Evolutionary conservation across 768 basidiomycete species (phyloP).

Genomic region (Tulasnella sp.): DNA sequence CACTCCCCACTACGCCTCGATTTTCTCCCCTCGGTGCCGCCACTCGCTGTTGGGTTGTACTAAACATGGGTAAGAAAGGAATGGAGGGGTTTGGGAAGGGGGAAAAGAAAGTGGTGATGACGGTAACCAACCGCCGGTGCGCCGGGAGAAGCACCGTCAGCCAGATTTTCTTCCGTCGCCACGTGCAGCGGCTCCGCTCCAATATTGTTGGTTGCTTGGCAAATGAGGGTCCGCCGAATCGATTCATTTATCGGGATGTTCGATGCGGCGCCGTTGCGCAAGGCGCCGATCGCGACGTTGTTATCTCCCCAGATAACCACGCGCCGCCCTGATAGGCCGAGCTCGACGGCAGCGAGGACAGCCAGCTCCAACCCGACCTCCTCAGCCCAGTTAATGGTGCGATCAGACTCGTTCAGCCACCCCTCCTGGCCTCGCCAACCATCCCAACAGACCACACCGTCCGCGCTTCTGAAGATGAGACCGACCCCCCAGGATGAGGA

Average conservation of each 20-base stretch:
- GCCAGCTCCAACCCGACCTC: slow-evolving; percentile 14
- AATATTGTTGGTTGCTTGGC: neutral
- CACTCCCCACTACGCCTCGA: too few species aligned
- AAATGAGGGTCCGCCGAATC: neutral
- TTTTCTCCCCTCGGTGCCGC: too few species aligned
- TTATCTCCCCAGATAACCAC: slow-evolving; percentile 14
- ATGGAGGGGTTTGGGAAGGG: neutral
- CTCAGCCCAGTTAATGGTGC: slow-evolving; percentile 17
- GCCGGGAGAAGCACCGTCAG: neutral
- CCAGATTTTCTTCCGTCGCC: neutral
- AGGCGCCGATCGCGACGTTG: slow-evolving; percentile 5
- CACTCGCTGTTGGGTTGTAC: too few species aligned
- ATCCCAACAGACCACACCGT: neutral
- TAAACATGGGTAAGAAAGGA: too few species aligned
- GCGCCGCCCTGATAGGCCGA: neutral
- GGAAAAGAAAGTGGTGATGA: neutral
- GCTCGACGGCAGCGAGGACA: neutral
- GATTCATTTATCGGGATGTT: slow-evolving; percentile 12
- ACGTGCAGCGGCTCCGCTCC: neutral
- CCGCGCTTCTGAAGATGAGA: neutral
- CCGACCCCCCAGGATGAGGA: neutral
- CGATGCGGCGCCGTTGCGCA: neutral
- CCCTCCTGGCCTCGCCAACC: neutral
- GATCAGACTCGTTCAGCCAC: neutral
- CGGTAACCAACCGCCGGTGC: neutral